Conservation (phyloP, 73 alveolate genomes). For the Diophrys appendiculata region DNA sequence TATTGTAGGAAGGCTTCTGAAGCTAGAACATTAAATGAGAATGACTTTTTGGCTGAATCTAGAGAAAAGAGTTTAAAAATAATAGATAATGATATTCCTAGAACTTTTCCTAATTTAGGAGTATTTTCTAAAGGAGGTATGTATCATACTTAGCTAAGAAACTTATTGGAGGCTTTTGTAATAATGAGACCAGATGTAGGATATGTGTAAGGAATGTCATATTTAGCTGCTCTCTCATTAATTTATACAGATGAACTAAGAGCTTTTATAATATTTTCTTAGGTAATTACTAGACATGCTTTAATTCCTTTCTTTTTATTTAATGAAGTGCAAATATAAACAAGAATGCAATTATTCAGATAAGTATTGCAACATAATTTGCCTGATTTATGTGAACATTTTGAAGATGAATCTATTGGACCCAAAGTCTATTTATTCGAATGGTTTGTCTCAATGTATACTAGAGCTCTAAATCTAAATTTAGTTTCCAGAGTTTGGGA, state of each 20-base stretch:
- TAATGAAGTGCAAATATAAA: conserved; percentile 78
- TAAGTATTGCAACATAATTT: conserved; percentile 79
- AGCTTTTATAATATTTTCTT: conserved; percentile 79
- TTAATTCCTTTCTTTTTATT: conserved; percentile 81
- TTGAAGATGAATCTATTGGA: conserved; percentile 72
- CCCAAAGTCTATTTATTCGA: conserved; percentile 88
- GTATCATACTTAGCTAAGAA: conserved; percentile 40
- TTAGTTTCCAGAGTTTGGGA: conserved; percentile 93
- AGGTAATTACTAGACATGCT: conserved; percentile 74
- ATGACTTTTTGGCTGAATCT: conserved; percentile 13
- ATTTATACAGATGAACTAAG: conserved; percentile 81
- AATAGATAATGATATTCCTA: conserved; percentile 70
- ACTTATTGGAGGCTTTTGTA: conserved; percentile 84
- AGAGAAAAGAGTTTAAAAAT: conserved; percentile 50
- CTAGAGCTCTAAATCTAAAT: conserved; percentile 75
- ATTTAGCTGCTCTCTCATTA: conserved; percentile 76
- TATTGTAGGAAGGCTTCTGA: conserved; percentile 36
- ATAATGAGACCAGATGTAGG: conserved; percentile 92
- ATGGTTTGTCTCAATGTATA: conserved; percentile 92
- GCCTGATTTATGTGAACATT: conserved; percentile 72
- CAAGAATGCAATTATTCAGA: conserved; percentile 74
- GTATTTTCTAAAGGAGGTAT: conserved; percentile 67
- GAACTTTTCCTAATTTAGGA: conserved; percentile 75
- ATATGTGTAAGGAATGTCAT: conserved; percentile 91
- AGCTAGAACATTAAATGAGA: not conserved